A percentile compares a stretch with the other conserved stretches of the same genome.
phyloP scores from a whole-genome alignment of 305 asterid genomes.

The Stenogyne calaminthoides region DNA sequence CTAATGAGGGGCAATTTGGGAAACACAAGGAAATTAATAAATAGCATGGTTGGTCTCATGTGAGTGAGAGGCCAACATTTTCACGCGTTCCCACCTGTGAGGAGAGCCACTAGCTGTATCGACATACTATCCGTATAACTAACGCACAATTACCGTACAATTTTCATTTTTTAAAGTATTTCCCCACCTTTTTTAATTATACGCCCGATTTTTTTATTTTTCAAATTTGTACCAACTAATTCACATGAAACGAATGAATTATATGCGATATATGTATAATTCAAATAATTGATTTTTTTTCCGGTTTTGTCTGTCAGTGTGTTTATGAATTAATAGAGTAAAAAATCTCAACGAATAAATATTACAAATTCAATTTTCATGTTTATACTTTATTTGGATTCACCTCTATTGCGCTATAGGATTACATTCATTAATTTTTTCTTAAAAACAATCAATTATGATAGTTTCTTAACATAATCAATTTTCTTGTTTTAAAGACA shows the following conservation, averaged over 20 bases:
- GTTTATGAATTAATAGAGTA: background rate
- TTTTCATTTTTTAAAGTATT: background rate
- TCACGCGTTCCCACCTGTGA: slow-evolving; percentile 50
- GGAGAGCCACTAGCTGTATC: slow-evolving; percentile 37
- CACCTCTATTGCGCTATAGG: too few relatives aligned
- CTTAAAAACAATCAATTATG: too few relatives aligned
- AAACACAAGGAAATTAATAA: background rate
- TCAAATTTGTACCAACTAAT: slow-evolving; percentile 11
- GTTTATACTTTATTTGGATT: too few relatives aligned
- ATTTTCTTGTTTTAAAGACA: too few relatives aligned
- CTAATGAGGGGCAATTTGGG: slow-evolving; percentile 19
- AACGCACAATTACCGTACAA: slow-evolving; percentile 41
- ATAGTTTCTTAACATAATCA: too few relatives aligned
- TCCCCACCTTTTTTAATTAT: background rate
- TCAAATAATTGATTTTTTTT: too few relatives aligned
- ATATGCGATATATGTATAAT: too few relatives aligned
- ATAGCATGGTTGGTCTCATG: slow-evolving; percentile 18
- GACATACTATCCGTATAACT: slow-evolving; percentile 41
- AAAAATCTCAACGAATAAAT: background rate
- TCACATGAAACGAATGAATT: slow-evolving; percentile 22
- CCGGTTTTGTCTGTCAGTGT: background rate
- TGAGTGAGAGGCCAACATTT: slow-evolving; percentile 44
- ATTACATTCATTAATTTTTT: too few relatives aligned
- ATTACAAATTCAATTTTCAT: background rate
- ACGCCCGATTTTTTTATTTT: background rate